These are phyloP conservation scores for Phytophthora pinifolia DNA, from an alignment of 352 stramenopile genomes.

Conservation along the genomic window DNA sequence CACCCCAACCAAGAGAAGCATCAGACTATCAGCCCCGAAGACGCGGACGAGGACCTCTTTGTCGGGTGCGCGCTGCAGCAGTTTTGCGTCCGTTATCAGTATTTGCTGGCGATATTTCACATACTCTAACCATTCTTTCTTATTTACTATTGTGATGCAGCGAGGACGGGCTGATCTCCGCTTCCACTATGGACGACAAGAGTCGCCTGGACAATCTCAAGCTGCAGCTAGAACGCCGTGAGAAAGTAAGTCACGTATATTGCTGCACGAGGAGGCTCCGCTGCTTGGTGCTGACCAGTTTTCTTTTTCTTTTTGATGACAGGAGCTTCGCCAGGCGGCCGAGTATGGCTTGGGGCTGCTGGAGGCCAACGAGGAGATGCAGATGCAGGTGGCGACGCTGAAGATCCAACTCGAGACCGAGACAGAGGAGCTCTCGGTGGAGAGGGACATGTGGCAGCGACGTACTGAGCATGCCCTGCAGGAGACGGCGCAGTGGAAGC, in stretches of 20 bases:
- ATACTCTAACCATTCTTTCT: constrained; percentile 4
- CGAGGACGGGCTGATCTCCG: constrained; percentile 57
- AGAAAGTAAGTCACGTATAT: constrained; percentile 26
- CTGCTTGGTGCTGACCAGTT: constrained; percentile 1
- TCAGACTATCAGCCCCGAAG: constrained; percentile 4
- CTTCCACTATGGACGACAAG: constrained; percentile 50
- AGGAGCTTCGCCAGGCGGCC: constrained; percentile 77
- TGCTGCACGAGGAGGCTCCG: not conserved
- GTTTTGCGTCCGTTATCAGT: constrained; percentile 23
- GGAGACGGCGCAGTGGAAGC: constrained; percentile 71
- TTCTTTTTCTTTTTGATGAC: constrained; percentile 11
- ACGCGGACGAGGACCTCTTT: constrained; percentile 62
- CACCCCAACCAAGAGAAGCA: constrained; percentile 27
- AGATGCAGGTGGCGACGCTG: constrained; percentile 64
- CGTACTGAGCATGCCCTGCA: constrained; percentile 60
- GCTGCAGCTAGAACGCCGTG: constrained; percentile 48
- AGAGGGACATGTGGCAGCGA: constrained; percentile 62
- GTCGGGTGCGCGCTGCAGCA: constrained; percentile 47
- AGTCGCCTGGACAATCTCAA: constrained; percentile 44
- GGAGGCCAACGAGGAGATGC: constrained; percentile 76
- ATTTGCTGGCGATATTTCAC: constrained; percentile 5
- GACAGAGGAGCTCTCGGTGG: constrained; percentile 55
- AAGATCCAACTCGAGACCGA: constrained; percentile 75
- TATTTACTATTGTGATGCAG: constrained; percentile 29
- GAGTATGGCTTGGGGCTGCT: constrained; percentile 80